A percentile compares a stretch with the other conserved stretches of the same genome.
phyloP scores from a whole-genome alignment of 257 asterid species.

The Lavandula angustifolia region DNA sequence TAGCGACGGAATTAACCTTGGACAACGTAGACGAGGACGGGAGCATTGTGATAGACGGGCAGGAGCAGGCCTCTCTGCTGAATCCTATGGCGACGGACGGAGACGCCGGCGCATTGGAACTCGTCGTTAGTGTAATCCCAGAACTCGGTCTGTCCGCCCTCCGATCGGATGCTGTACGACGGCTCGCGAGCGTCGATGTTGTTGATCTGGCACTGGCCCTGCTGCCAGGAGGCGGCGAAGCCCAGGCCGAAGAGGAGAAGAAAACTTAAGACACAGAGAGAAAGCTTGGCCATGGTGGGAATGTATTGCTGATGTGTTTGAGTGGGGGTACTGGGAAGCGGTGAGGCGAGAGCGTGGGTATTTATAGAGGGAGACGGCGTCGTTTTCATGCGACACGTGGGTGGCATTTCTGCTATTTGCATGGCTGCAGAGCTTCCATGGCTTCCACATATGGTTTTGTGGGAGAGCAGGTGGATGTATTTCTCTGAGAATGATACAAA shows the following conservation, averaged over 20 bases:
- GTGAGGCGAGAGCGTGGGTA: slow-evolving; percentile 32
- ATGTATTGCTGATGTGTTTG: neutral
- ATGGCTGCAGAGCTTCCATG: slow-evolving; percentile 34
- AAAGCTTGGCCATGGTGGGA: slow-evolving; percentile 25
- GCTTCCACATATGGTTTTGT: slow-evolving; percentile 43
- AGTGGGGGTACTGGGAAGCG: slow-evolving; percentile 35
- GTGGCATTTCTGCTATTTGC: slow-evolving; percentile 37
- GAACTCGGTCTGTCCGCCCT: slow-evolving; percentile 55
- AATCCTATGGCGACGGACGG: slow-evolving; percentile 47
- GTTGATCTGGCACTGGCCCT: slow-evolving; percentile 43
- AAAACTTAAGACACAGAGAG: slow-evolving; percentile 30
- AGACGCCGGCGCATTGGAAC: slow-evolving; percentile 60
- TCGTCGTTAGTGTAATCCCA: slow-evolving; percentile 48
- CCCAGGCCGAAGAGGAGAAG: slow-evolving; percentile 28
- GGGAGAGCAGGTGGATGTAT: slow-evolving; percentile 30
- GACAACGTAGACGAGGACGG: slow-evolving; percentile 45
- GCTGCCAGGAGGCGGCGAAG: slow-evolving; percentile 17
- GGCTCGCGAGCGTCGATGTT: slow-evolving; percentile 49
- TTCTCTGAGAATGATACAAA: neutral
- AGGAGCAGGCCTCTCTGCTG: slow-evolving; percentile 42
- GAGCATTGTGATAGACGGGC: slow-evolving; percentile 54
- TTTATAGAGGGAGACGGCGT: slow-evolving; percentile 31
- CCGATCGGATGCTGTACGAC: slow-evolving; percentile 37
- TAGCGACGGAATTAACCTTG: slow-evolving; percentile 38
- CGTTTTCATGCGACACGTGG: neutral